Evolutionary conservation across 2,329 filamentous ascomycete genomes (phyloP).

Genomic region (Claviceps sp.): DNA sequence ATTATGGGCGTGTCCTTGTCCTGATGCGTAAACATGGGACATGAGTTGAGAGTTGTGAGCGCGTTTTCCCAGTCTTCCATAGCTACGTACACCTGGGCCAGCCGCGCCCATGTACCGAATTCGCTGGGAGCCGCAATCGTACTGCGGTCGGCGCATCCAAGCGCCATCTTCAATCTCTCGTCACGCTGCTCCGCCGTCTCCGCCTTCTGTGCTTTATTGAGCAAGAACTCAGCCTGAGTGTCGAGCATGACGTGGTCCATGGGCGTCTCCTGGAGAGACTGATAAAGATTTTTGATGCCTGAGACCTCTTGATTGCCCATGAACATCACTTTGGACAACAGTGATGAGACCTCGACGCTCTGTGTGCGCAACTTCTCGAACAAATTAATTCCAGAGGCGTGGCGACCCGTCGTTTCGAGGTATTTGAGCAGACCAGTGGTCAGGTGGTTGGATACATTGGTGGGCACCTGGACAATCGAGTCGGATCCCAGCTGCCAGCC

Average conservation of each 20-base stretch:
- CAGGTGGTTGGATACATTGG: slow-evolving; percentile 89
- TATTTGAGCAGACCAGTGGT: slow-evolving; percentile 90
- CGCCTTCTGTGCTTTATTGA: slow-evolving; percentile 59
- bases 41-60: slow-evolving; percentile 89
- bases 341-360: slow-evolving; percentile 85
- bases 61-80: slow-evolving; percentile 96
- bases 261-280: slow-evolving; percentile 77
- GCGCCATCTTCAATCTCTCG: slow-evolving; percentile 66
- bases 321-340: slow-evolving; percentile 81
- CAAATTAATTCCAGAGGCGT: slow-evolving; percentile 88
- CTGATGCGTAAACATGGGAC: slow-evolving; percentile 99
- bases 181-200: slow-evolving; percentile 41
- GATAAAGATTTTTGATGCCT: slow-evolving; percentile 74
- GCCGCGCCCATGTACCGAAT: slow-evolving; percentile 88
- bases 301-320: slow-evolving; percentile 97
- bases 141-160: slow-evolving; percentile 86
- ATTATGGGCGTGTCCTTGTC: slow-evolving; percentile 93
- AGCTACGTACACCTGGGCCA: slow-evolving; percentile 86
- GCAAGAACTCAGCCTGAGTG: slow-evolving; percentile 82
- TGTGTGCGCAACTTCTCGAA: slow-evolving; percentile 89
- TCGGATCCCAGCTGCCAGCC: slow-evolving; percentile 97
- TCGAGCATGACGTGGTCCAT: slow-evolving; percentile 98
- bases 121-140: slow-evolving; percentile 93
- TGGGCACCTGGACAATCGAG: slow-evolving; percentile 92
- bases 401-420: slow-evolving; percentile 88